Evolutionary conservation across 2,329 filamentous ascomycete species (phyloP).

Genomic region (Neurospora crassa): DNA sequence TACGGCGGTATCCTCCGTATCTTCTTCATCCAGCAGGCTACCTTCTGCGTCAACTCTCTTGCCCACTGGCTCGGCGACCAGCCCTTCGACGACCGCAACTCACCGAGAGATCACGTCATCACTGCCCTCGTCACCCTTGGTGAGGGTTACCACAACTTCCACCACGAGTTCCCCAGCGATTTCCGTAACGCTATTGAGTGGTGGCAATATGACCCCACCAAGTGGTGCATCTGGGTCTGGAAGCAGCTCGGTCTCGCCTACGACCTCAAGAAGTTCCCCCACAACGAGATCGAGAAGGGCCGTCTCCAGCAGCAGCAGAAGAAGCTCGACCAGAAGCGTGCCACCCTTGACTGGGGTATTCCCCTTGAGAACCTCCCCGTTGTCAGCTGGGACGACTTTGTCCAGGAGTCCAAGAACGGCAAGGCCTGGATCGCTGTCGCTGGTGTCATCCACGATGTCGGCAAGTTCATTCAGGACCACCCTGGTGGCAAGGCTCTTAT

Average conservation of each 20-base stretch:
- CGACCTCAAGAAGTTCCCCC: slow-evolving; percentile 82
- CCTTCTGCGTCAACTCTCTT: slow-evolving; percentile 86
- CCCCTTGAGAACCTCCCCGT: slow-evolving; percentile 80
- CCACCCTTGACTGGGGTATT: slow-evolving; percentile 75
- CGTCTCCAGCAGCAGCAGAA: slow-evolving; percentile 82
- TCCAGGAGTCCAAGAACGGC: slow-evolving; percentile 66
- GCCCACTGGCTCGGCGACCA: slow-evolving; percentile 89
- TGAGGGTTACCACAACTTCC: slow-evolving; percentile 88
- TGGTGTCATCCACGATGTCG: slow-evolving; percentile 78
- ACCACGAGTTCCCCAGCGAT: slow-evolving; percentile 88
- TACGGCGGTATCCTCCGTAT: slow-evolving; percentile 71
- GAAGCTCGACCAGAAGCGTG: slow-evolving; percentile 83
- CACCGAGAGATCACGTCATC: slow-evolving; percentile 77
- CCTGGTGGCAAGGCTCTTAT: slow-evolving; percentile 88
- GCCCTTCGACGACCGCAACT: slow-evolving; percentile 89
- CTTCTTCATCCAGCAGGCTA: slow-evolving; percentile 86
- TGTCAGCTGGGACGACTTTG: slow-evolving; percentile 79
- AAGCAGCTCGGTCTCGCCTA: slow-evolving; percentile 78
- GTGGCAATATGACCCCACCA: slow-evolving; percentile 88
- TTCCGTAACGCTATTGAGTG: slow-evolving; percentile 88
- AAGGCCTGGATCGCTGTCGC: slow-evolving; percentile 69
- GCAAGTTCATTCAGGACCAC: slow-evolving; percentile 78
- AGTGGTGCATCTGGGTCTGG: slow-evolving; percentile 79
- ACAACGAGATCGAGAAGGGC: slow-evolving; percentile 89
- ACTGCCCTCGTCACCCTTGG: slow-evolving; percentile 78